A percentile compares a stretch with the other conserved stretches of the same genome.
phyloP scores from a whole-genome alignment of 2,329 filamentous ascomycete genomes.

The Fusarium sp. region DNA sequence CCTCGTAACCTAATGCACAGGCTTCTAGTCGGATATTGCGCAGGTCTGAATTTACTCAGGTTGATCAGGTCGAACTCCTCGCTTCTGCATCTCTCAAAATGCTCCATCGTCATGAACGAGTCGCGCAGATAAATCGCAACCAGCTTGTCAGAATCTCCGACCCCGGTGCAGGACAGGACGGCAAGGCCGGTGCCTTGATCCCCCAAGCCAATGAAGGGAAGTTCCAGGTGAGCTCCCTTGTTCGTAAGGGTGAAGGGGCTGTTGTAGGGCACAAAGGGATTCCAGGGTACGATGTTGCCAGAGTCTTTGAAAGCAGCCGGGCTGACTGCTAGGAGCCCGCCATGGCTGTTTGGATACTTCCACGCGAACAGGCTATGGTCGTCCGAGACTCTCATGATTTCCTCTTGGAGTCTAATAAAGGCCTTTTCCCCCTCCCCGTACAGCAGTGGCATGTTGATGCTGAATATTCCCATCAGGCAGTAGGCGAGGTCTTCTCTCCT shows the following conservation, averaged over 20 bases:
- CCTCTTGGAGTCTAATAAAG: slow-evolving; percentile 42
- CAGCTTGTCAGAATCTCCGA: background rate
- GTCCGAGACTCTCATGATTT: slow-evolving; percentile 28
- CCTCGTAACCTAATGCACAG: background rate
- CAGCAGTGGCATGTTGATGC: slow-evolving; percentile 46
- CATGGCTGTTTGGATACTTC: background rate
- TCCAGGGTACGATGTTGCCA: slow-evolving; percentile 4
- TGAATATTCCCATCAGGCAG: slow-evolving; percentile 47
- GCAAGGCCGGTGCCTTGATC: background rate
- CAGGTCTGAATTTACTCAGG: background rate
- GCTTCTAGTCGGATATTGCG: slow-evolving; percentile 4
- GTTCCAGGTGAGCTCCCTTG: slow-evolving; percentile 9
- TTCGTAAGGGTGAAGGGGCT: slow-evolving; percentile 10
- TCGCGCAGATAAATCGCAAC: slow-evolving; percentile 1
- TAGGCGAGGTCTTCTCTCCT: slow-evolving; percentile 47
- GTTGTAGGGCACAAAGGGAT: background rate
- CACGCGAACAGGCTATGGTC: slow-evolving; percentile 19
- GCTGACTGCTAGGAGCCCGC: slow-evolving; percentile 8
- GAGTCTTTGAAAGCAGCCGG: slow-evolving; percentile 5
- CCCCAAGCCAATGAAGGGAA: slow-evolving; percentile 2
- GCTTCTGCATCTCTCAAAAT: slow-evolving; percentile 3
- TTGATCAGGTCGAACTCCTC: background rate
- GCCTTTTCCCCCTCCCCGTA: slow-evolving; percentile 46
- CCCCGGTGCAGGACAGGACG: slow-evolving; percentile 7
- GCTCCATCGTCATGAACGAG: slow-evolving; percentile 9